Evolutionary conservation across 108 stramenopile species (phyloP).

Genomic region (Nitzschia palea): DNA sequence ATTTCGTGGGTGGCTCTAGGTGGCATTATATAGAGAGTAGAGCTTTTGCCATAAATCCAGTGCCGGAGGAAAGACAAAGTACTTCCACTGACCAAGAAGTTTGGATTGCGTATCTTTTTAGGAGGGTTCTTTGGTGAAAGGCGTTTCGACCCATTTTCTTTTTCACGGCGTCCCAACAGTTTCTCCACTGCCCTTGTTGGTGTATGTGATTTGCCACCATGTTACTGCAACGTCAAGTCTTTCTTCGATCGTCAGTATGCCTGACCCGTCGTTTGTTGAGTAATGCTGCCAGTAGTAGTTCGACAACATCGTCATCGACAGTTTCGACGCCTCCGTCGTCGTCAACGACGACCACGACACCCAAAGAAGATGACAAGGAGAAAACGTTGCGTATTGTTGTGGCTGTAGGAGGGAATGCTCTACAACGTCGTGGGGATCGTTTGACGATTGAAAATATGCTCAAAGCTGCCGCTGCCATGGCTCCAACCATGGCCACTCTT

Average conservation of each 20-base stretch:
- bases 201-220: no score
- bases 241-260: conserved; percentile 3
- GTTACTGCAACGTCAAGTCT: conserved; percentile 1
- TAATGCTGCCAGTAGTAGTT: not conserved
- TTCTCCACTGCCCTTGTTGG: no score
- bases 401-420: conserved; percentile 84
- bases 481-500: conserved; percentile 61
- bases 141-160: not conserved
- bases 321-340: not conserved
- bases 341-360: not conserved
- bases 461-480: conserved; percentile 85
- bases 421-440: conserved; percentile 83
- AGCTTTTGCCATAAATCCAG: no score
- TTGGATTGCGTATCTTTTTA: no score
- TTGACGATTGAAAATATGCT: conserved; percentile 85
- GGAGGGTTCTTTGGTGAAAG: no score
- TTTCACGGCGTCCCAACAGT: not conserved
- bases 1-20: no score
- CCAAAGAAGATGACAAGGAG: conserved; percentile 4
- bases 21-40: no score
- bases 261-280: conserved; percentile 2
- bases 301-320: not conserved
- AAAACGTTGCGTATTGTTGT: conserved; percentile 57
- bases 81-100: no score
- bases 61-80: no score